Evolutionary conservation across 441 rosid genomes (phyloP), one percentile per base, ranked within the genome.

Genomic region (Bruguiera hainesii): DNA sequence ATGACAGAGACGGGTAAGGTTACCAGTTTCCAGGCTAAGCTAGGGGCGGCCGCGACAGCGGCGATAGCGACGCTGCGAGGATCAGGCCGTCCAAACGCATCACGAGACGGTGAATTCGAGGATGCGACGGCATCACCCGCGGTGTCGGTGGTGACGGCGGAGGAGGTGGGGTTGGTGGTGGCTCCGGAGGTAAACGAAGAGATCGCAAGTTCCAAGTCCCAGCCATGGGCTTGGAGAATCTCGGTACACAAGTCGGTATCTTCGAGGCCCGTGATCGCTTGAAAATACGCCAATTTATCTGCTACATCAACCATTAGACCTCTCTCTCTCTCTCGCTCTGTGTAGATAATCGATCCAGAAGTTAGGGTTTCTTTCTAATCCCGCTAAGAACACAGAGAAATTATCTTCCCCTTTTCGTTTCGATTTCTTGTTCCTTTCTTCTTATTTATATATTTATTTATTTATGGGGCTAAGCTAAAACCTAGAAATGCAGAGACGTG

Each of bases 171-270:
- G 71, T 62, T 51, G 5, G 66, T 37, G 70, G 66, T 77, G 60
- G 68, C 56, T 21, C 28, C 57, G 29, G 86, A 76, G 18, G 97
- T 87, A 83, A 90, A 85, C 21, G 98, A 81, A 65, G 96, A 86
- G 87, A 95, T 80, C 60, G 98, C 98, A 67, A 92, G 98, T 74
- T 95, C 98, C 23, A 95, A 84, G 89, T 95, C 98, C 98, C 99
- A 91, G 63, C 84, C 84, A 77, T 95, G 96, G 56, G 99, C 98
- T 73, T 85, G 93, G 35, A 92, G 99, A 78, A 91, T 90, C 80
- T 95, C 97, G 0, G 91, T 89, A 63, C 99, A 95, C 70, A 95
- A 80, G 78, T 89, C 95, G 67, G 82, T 75, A 75, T 92, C 98
- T 71, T 92, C 89, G 37, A 95, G 84, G 65, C 99, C 98, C 2